Base-by-base conservation (phyloP, 768 basidiomycete species). In the Coprinopsis strossmayeri region DNA sequence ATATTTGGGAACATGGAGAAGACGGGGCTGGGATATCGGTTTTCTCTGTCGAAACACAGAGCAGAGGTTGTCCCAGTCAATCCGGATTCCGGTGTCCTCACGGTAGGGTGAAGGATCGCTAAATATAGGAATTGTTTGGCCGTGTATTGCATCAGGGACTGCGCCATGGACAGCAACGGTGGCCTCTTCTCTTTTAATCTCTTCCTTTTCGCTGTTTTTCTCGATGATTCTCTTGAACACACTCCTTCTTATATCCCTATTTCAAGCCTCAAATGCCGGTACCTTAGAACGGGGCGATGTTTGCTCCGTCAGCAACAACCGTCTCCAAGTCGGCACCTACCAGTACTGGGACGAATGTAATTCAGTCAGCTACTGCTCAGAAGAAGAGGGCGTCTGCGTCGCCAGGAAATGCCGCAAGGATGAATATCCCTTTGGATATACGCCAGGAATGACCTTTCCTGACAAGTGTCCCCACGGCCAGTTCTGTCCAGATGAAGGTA, bases 401-500 rank as follows among this genome's bases (percentile, higher is more conserved):
- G 63, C 68, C 41, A 85, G 79, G 61, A 76, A 81, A 3, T 93
- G 89, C 63, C 75, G 91, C 54, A 77, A 66, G 55, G 89, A 91
- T 59, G 79, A 84, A 39, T 89, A 78, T 60, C 85, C 88, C 2
- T 84, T 88, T 61, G 85, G 86, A 46, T 90, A 82, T 57, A 12
- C 56, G 5, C 59, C 64, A 46, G 68, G 60, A 17, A 63, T 65
- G 3, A 51, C 57, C 5, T 58, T 88, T 17, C 90, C 91, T 1
- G 67, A 71, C 10, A 72, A 78, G 55, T 93, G 91, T 59, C 60
- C 67, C 5, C 54, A 57, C 26, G 82, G 78, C 17, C 60, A 77
- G 57, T 93, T 92, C 63, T 93, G 91, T 63, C 89, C 89, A 0
- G 90, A 93, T 57, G 92, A 92, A 66, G 79, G 78, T 51, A 81